Evolutionary conservation across 352 stramenopile genomes (phyloP), one percentile per base, ranked within the genome.

Genomic region (Phytophthora pistaciae): DNA sequence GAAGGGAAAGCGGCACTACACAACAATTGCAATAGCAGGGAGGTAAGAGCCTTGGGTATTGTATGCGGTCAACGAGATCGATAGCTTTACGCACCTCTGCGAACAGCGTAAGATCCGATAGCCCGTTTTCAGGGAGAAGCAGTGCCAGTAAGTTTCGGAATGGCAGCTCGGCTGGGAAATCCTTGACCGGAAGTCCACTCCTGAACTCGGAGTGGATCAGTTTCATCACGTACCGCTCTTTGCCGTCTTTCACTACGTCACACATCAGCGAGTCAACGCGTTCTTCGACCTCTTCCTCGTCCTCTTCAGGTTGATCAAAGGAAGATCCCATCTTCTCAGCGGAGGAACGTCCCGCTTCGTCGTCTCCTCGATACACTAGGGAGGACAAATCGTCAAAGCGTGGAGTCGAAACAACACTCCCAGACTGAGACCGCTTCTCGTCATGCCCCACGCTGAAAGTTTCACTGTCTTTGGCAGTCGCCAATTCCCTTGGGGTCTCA

Each of bases 101-200:
- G 72, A 96, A 89, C 8, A 93, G 48, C 20, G 49, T 59, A 33
- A 91, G 72, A 18, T 83, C 83, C 7, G 60, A 60, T 6, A 96
- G 67, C 10, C 69, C 68, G 62, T 94, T 95, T 5, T 83, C 66
- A 5, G 84, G 86, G 1, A 96, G 72, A 21, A 93, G 72, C 9
- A 95, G 40, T 7, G 72, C 89, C 14, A 94, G 40, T 7, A 96
- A 56, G 23, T 87, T 92, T 55, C 77, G 76, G 31, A 91, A 90
- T 25, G 82, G 70, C 13, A 93, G 23, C 1, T 83, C 77, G 6
- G 59, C 70, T 3, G 87, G 84, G 38, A 91, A 87, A 9, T 89
- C 79, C 25, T 80, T 80, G 1, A 92, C 65, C 2, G 72, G 20
- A 20, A 91, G 10, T 0, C 76, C 80, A 18, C 65, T 74, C 48